Percentiles rank a stretch among this genome's conserved stretches.
Evolutionary conservation across 257 asterid genomes (phyloP).

Genomic region (Agastache rugosa): DNA sequence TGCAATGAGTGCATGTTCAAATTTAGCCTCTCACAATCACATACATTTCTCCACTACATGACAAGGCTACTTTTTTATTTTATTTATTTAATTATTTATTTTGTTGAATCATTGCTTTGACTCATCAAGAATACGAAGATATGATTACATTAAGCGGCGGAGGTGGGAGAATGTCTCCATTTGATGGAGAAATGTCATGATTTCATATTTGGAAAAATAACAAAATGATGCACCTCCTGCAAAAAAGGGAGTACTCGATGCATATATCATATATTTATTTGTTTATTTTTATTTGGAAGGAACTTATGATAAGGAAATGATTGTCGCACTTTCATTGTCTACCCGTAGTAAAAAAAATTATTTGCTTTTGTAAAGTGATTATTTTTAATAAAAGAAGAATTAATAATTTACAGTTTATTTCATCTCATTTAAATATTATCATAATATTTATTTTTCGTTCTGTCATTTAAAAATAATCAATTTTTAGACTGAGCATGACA

Average conservation of each 20-base stretch:
- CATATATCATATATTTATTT: not conserved
- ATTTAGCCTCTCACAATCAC: not conserved
- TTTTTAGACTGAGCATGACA: too few species aligned
- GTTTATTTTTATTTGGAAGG: not conserved
- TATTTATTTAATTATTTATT: not conserved
- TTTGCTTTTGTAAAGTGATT: too few species aligned
- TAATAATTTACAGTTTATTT: too few species aligned
- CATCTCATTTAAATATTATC: too few species aligned
- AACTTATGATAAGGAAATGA: conserved; percentile 50
- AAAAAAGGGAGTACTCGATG: conserved; percentile 21
- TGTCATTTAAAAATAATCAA: too few species aligned
- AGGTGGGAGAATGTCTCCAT: conserved; percentile 56
- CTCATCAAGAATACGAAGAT: conserved; percentile 36
- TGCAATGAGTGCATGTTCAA: conserved; percentile 36
- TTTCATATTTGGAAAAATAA: conserved; percentile 37
- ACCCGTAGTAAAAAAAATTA: too few species aligned
- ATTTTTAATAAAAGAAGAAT: too few species aligned
- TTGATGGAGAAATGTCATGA: conserved; percentile 44
- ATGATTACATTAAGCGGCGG: conserved; percentile 62
- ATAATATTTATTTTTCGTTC: too few species aligned
- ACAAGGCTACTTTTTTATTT: conserved; percentile 26
- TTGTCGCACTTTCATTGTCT: conserved; percentile 34
- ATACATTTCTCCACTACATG: conserved; percentile 41
- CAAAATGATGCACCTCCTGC: conserved; percentile 35
- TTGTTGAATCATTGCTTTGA: conserved; percentile 48